Conservation (phyloP, 805 yeast genomes). For the Myxozyma nipponensis region DNA sequence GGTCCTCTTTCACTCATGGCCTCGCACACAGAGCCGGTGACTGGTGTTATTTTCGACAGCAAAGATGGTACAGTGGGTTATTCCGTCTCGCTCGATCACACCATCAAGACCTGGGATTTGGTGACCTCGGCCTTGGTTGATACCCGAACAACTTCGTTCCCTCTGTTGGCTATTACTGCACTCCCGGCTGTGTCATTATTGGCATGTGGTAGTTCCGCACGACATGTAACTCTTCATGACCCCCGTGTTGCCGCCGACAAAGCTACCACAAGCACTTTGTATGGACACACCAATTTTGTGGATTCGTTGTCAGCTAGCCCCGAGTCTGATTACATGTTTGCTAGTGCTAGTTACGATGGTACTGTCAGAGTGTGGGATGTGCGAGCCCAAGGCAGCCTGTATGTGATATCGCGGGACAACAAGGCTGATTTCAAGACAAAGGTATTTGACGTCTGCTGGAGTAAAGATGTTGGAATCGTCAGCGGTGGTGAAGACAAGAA, state of each 20-base stretch:
- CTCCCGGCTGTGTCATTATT: conserved; percentile 65
- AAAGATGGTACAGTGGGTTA: conserved; percentile 78
- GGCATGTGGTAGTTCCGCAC: conserved; percentile 96
- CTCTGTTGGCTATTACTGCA: conserved; percentile 71
- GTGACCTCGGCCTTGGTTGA: conserved; percentile 82
- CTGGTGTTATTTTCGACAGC: conserved; percentile 70
- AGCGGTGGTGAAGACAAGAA: conserved; percentile 95
- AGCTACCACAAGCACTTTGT: conserved; percentile 60
- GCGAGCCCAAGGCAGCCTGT: conserved; percentile 66
- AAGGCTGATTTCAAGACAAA: conserved; percentile 47
- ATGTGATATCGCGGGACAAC: conserved; percentile 70
- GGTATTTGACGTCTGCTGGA: conserved; percentile 88
- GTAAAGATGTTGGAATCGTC: conserved; percentile 68
- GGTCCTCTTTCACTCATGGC: conserved; percentile 76
- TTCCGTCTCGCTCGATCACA: conserved; percentile 93
- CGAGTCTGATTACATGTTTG: conserved; percentile 71
- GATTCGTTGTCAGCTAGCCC: conserved; percentile 73
- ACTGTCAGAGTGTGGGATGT: conserved; percentile 94
- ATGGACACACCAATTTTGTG: conserved; percentile 91
- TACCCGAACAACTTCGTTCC: conserved; percentile 79
- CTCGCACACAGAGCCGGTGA: conserved; percentile 84
- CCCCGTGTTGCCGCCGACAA: conserved; percentile 61
- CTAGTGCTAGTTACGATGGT: conserved; percentile 95
- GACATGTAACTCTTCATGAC: conserved; percentile 91
- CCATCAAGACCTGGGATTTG: conserved; percentile 94